Conservation (phyloP, 352 stramenopile species). For the Paralagenidium karlingii region DNA sequence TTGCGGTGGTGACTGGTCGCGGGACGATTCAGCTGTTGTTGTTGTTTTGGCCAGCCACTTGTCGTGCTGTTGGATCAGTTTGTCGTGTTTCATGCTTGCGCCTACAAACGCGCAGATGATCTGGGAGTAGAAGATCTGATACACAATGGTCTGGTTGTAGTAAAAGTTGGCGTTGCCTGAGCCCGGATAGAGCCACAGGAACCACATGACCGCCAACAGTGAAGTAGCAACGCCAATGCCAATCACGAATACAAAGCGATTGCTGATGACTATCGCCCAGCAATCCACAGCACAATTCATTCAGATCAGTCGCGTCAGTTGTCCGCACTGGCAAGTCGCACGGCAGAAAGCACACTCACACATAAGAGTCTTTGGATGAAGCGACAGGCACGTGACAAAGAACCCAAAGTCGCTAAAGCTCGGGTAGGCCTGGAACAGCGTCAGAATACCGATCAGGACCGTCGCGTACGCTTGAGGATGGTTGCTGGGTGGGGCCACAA, state of each 20-base stretch:
- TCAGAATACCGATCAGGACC: slow-evolving; percentile 54
- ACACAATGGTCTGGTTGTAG: slow-evolving; percentile 82
- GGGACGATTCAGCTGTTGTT: no score
- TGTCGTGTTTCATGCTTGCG: slow-evolving; percentile 75
- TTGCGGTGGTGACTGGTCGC: no score
- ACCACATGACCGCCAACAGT: slow-evolving; percentile 79
- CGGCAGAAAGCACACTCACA: slow-evolving; percentile 16
- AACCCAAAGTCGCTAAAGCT: slow-evolving; percentile 72
- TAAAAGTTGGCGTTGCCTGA: slow-evolving; percentile 85
- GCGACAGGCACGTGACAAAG: slow-evolving; percentile 42
- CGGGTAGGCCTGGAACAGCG: slow-evolving; percentile 71
- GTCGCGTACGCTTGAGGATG: slow-evolving; percentile 58
- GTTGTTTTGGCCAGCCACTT: no score
- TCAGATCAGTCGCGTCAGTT: neutral
- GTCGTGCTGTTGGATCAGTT: slow-evolving; percentile 48
- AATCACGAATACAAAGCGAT: slow-evolving; percentile 59
- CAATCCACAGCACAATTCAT: neutral
- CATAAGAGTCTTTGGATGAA: slow-evolving; percentile 73
- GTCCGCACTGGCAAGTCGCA: neutral
- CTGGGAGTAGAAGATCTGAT: slow-evolving; percentile 74
- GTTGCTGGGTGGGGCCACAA: slow-evolving; percentile 13
- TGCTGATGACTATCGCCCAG: slow-evolving; percentile 44
- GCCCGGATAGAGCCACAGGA: slow-evolving; percentile 75
- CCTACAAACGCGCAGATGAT: slow-evolving; percentile 64
- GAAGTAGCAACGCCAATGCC: slow-evolving; percentile 51